Percentiles rank a stretch among this genome's conserved stretches.
Evolutionary conservation across 2,329 filamentous ascomycete species (phyloP).

Genomic region (Exophiala xenobiotica): DNA sequence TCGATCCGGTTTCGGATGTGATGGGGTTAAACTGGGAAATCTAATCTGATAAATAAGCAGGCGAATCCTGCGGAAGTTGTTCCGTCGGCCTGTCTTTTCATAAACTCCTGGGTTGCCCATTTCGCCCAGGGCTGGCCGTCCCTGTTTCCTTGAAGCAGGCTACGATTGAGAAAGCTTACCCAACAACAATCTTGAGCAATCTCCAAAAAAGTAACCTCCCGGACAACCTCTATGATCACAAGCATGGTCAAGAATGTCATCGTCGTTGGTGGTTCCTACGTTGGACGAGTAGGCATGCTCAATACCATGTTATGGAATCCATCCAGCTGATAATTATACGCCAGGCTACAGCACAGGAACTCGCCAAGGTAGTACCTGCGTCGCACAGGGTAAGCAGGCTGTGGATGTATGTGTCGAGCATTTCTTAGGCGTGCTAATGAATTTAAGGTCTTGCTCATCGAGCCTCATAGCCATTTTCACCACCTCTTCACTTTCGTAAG

Average conservation of each 20-base stretch:
- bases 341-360: conserved; percentile 37
- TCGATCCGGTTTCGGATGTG: too few species aligned
- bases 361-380: conserved; percentile 36
- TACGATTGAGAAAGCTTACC: neutral
- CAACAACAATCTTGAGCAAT: neutral
- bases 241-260: conserved; percentile 20
- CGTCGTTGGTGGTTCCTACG: conserved; percentile 57
- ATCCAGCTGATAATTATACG: neutral
- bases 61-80: neutral
- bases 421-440: conserved; percentile 43
- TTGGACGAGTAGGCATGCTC: conserved; percentile 42
- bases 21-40: too few species aligned
- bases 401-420: conserved; percentile 26
- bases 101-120: too few species aligned
- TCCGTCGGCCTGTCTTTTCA: neutral
- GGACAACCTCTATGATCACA: neutral
- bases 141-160: neutral
- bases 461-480: conserved; percentile 62
- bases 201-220: neutral
- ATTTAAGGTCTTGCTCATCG: conserved; percentile 54
- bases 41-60: neutral
- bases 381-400: conserved; percentile 39
- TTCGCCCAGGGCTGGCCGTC: neutral
- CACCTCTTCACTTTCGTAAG: conserved; percentile 52
- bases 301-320: neutral